Conservation (phyloP, 805 yeast genomes). For the Cephaloascus fragrans region DNA sequence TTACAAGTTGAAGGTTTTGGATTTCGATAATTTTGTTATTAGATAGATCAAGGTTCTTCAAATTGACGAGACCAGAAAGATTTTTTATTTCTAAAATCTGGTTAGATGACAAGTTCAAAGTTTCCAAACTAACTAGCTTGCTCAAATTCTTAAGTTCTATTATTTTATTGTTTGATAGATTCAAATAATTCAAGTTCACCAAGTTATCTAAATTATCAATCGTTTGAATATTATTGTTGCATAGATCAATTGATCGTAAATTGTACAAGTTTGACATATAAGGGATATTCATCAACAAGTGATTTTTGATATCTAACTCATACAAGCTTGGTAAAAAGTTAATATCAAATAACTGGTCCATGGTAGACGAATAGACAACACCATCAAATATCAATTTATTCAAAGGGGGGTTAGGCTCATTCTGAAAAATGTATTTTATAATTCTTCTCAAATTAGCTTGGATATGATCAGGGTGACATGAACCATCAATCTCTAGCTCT, state of each 20-base stretch:
- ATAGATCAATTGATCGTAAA: not conserved
- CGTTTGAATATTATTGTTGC: not conserved
- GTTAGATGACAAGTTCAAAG: constrained; percentile 83
- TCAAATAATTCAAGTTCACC: constrained; percentile 48
- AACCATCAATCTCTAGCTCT: not conserved
- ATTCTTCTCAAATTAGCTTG: not conserved
- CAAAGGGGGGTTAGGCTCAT: not conserved
- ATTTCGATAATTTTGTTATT: constrained; percentile 67
- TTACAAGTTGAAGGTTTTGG: constrained; percentile 30
- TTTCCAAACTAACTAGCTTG: constrained; percentile 47
- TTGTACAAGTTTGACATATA: not conserved
- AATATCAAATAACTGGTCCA: not conserved
- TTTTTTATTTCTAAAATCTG: constrained; percentile 66
- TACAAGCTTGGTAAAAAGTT: not conserved
- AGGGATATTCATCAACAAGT: not conserved
- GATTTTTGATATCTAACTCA: not conserved
- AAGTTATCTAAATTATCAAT: constrained; percentile 47
- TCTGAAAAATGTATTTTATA: not conserved
- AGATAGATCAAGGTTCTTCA: constrained; percentile 78
- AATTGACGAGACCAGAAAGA: constrained; percentile 41
- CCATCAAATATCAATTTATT: not conserved
- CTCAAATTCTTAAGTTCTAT: constrained; percentile 75
- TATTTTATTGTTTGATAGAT: constrained; percentile 84
- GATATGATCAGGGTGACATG: not conserved
- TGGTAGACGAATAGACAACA: not conserved